Conservation (phyloP, 352 stramenopile species). For the Globisporangium cederbergense region DNA sequence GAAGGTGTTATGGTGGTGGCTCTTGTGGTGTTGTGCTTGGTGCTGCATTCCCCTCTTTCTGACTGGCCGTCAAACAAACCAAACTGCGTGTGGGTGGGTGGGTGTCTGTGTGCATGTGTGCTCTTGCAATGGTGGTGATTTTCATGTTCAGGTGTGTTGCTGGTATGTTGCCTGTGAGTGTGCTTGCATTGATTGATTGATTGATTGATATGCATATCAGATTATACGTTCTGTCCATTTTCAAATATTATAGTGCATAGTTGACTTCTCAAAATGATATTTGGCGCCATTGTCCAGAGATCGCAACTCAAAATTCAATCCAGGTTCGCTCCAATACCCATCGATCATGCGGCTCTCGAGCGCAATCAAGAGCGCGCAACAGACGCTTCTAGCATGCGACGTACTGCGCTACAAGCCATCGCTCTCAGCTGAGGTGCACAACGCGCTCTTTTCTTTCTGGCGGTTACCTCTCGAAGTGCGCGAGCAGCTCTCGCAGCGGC, state of each 20-base stretch:
- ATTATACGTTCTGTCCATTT: not conserved
- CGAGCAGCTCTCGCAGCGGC: conserved; percentile 12
- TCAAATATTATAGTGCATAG: not conserved
- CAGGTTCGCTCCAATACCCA: not conserved
- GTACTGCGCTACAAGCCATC: conserved; percentile 24
- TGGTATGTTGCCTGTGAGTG: not conserved
- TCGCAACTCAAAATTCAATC: not conserved
- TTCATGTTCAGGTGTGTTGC: not conserved
- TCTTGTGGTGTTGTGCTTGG: not conserved
- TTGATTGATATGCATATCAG: not conserved
- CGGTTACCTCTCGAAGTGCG: conserved; percentile 21
- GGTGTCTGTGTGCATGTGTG: not conserved
- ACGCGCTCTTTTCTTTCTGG: conserved; percentile 54
- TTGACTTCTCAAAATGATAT: not conserved
- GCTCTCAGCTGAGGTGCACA: conserved; percentile 39
- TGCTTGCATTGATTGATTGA: too few species aligned
- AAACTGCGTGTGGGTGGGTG: not conserved
- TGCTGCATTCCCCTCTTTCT: not conserved
- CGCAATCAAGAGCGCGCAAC: conserved; percentile 3
- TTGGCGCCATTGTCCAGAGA: conserved; percentile 1
- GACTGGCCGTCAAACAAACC: conserved; percentile 6
- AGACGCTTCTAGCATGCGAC: not conserved
- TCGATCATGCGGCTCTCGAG: not conserved
- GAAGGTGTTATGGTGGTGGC: not conserved
- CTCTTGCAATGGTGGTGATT: not conserved